Conservation (phyloP, 2,329 filamentous ascomycete species). For the Colletotrichum salicis region DNA sequence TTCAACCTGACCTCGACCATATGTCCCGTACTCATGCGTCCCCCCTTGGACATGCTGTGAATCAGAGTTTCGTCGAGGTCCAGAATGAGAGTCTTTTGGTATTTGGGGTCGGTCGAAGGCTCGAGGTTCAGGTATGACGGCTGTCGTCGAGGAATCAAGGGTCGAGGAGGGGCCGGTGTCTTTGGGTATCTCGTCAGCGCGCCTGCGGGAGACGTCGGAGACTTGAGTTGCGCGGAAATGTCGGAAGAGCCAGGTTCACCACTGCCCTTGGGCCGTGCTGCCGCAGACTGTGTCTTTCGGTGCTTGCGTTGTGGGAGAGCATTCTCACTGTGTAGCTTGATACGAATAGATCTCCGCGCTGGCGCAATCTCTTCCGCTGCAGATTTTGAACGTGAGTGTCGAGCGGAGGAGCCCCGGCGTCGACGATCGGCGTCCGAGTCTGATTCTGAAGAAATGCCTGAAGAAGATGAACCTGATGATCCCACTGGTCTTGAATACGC, state of each 20-base stretch:
- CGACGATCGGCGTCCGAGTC: slow-evolving; percentile 66
- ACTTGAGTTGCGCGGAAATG: slow-evolving; percentile 87
- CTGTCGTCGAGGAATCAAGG: slow-evolving; percentile 87
- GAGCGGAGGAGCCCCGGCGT: slow-evolving; percentile 45
- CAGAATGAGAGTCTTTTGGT: slow-evolving; percentile 92
- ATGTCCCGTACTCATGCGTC: slow-evolving; percentile 93
- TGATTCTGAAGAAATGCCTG: slow-evolving; percentile 76
- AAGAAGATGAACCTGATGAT: slow-evolving; percentile 66
- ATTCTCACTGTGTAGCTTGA: slow-evolving; percentile 88
- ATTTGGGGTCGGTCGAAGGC: slow-evolving; percentile 61
- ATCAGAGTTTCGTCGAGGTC: slow-evolving; percentile 98
- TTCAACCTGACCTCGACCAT: slow-evolving; percentile 98
- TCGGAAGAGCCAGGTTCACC: slow-evolving; percentile 54
- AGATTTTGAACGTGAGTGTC: slow-evolving; percentile 74
- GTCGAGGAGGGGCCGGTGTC: slow-evolving; percentile 87
- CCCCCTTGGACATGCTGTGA: slow-evolving; percentile 96
- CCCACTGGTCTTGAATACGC: slow-evolving; percentile 36
- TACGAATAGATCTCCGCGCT: slow-evolving; percentile 83
- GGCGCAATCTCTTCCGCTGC: slow-evolving; percentile 73
- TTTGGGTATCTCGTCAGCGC: slow-evolving; percentile 90
- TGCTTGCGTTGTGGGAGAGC: slow-evolving; percentile 78
- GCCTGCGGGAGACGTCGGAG: slow-evolving; percentile 84
- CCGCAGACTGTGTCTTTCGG: slow-evolving; percentile 66
- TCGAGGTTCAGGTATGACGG: slow-evolving; percentile 82
- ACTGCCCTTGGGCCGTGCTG: slow-evolving; percentile 54